These are phyloP conservation scores for Fusarium compactum DNA, from an alignment of 2,329 filamentous ascomycete genomes.

Conservation along the genomic window DNA sequence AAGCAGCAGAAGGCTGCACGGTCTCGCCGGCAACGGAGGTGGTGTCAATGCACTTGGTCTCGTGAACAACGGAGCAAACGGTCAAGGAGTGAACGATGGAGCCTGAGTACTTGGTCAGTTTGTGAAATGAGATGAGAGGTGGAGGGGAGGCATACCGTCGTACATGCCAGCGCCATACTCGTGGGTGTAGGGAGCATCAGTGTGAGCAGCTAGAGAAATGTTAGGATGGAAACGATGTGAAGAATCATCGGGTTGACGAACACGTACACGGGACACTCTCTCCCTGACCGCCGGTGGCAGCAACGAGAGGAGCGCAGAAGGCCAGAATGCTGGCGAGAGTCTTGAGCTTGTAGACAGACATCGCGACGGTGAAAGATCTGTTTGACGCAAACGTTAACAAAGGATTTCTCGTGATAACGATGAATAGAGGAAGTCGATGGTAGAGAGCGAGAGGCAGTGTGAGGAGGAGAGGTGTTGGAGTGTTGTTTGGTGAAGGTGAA, in stretches of 20 bases:
- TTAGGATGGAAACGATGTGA: conserved; percentile 1
- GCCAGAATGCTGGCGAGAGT: conserved; percentile 41
- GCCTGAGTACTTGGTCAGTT: conserved; percentile 40
- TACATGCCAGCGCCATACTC: conserved; percentile 50
- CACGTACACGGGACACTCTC: conserved; percentile 41
- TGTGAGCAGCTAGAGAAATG: conserved; percentile 44
- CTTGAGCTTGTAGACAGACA: conserved; percentile 50
- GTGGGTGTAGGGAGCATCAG: conserved; percentile 49
- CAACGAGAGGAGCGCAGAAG: conserved; percentile 39
- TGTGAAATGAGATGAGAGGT: background rate
- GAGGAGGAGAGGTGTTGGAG: background rate
- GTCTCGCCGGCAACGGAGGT: conserved; percentile 44
- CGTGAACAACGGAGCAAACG: conserved; percentile 53
- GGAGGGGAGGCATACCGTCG: conserved; percentile 46
- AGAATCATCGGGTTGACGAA: background rate
- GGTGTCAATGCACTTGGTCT: conserved; percentile 51
- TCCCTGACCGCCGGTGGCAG: conserved; percentile 27
- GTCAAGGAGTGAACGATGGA: conserved; percentile 52
- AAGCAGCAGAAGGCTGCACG: conserved; percentile 19
- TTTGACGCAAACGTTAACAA: conserved; percentile 3
- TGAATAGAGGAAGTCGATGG: too few relatives aligned
- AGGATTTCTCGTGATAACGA: background rate
- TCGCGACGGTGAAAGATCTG: conserved; percentile 38
- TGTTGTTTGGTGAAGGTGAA: background rate
- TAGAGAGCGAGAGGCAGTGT: background rate